Evolutionary conservation across 2,329 filamentous ascomycete genomes (phyloP), one percentile per base, ranked within the genome.

Genomic region (Mycogone perniciosa): DNA sequence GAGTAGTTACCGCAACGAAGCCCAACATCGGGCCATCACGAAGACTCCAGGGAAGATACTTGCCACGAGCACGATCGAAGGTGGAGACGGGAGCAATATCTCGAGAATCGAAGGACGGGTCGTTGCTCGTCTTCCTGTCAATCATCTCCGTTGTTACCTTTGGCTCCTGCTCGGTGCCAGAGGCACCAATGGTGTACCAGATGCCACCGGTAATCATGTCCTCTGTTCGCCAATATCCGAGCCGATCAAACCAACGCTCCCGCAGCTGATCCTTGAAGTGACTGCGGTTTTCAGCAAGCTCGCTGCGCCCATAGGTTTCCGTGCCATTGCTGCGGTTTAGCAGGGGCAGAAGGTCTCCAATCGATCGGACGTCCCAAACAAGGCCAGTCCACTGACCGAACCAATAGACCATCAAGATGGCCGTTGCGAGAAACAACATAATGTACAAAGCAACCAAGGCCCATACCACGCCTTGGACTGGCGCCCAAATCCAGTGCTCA

Each of bases 181-280:
- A 65, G 66, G 76, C 61, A 66, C 88, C 89, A 50, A 95, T 80
- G 2, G 83, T 82, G 63, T 95, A 90, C 75, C 93, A 95, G 29
- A 89, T 73, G 20, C 84, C 81, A 20, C 84, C 81, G 26, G 68
- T 63, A 4, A 79, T 76, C 54, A 76, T 75, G 50, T 82, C 82
- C 13, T 83, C 82, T 29, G 84, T 82, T 52, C 80, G 81, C 89
- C 91, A 96, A 67, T 95, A 95, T 6, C 91, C 89, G n/a, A 96
- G 76, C 41, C 86, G 78, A 59, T 92, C 84, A 5, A 78, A 72
- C 56, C 81, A 80, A 54, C 76, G 80, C 60, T 74, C 78, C 45
- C 69, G 72, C 40, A 80, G 75, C 55, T 75, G 74, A 30, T 74
- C 69, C 59, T 69, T 70, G 60, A 86, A 80, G 33, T 81, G 74